A percentile compares a stretch with the other conserved stretches of the same genome.
Conservation (phyloP, 805 yeast genomes). For the Candida vaughaniae region DNA sequence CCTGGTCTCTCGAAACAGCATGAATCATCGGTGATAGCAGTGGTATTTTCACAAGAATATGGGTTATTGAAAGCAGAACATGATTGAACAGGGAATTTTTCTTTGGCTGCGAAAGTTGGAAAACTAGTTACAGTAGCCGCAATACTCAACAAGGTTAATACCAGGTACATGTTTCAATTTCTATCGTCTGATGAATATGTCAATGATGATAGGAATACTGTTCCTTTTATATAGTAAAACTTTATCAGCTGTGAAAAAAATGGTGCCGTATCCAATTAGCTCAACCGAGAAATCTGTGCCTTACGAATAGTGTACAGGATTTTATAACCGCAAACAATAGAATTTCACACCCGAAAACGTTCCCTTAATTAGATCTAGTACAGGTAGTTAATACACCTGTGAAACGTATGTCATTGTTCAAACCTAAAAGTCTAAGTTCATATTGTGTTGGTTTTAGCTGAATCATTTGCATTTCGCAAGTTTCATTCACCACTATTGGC, state of each 20-base stretch:
- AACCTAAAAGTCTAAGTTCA: not conserved
- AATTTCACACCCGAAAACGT: not conserved
- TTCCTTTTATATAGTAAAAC: no score
- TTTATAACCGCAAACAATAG: no score
- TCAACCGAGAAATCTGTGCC: no score
- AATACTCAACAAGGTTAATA: not conserved
- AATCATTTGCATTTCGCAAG: not conserved
- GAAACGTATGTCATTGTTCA: constrained; percentile 1
- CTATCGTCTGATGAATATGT: no score
- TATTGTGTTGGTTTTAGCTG: not conserved
- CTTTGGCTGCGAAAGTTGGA: not conserved
- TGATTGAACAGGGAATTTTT: constrained; percentile 1
- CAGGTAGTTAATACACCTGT: not conserved
- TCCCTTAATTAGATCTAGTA: not conserved
- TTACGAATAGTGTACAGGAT: no score
- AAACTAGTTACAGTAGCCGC: not conserved
- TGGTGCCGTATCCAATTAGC: no score
- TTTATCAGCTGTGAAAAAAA: no score
- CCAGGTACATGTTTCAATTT: no score
- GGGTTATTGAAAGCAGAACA: constrained; percentile 7
- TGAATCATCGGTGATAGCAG: constrained; percentile 35
- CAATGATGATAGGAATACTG: no score
- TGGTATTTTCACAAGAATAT: constrained; percentile 25
- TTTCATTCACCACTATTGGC: constrained; percentile 2
- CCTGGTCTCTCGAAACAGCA: constrained; percentile 93